phyloP scores from a whole-genome alignment of 78 protist species.

The slime mould (Dictyostelium discoideum) region dicty_2.7 NC_007089.4:3312501-3313000 shows the following conservation, averaged over 20 bases:
- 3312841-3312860: constrained; percentile 49
- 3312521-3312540: constrained; percentile 35
- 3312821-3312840: constrained; percentile 71
- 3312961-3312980: constrained; percentile 51
- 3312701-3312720: constrained; percentile 88
- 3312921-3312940: constrained; percentile 80
- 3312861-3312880: constrained; percentile 94
- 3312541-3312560: constrained; percentile 93
- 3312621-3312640: constrained; percentile 30
- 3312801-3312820: constrained; percentile 87
- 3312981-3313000: constrained; percentile 64
- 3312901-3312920: constrained; percentile 78
- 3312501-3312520: neutral
- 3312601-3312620: constrained; percentile 38
- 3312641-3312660: constrained; percentile 39
- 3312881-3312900: constrained; percentile 89
- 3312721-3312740: constrained; percentile 73
- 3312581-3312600: constrained; percentile 33
- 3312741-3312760: constrained; percentile 16
- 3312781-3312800: constrained; percentile 95
- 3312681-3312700: constrained; percentile 78
- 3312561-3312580: constrained; percentile 92
- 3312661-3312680: constrained; percentile 47
- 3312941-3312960: constrained; percentile 68
- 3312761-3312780: constrained; percentile 64